These are phyloP conservation scores for Chloropicon primus DNA, from an alignment of 139 green algal genomes.

Conservation along the genomic window DNA sequence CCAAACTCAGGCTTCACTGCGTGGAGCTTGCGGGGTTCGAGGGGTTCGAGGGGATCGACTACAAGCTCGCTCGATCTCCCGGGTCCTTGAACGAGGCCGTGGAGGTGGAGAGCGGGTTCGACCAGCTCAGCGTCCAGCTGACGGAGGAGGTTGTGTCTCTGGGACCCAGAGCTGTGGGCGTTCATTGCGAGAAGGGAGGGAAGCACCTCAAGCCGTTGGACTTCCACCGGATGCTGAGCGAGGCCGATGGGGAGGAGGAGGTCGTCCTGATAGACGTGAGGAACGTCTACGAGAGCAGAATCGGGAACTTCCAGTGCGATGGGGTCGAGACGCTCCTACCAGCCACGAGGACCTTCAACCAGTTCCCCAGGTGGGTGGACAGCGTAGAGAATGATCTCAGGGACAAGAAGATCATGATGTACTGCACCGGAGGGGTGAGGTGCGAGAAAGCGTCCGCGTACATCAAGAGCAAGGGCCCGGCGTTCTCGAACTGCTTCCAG, in stretches of 20 bases:
- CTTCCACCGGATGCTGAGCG: constrained; percentile 39
- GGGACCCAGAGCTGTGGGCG: constrained; percentile 9
- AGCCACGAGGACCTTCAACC: constrained; percentile 41
- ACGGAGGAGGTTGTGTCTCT: constrained; percentile 50
- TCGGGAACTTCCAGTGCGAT: constrained; percentile 37
- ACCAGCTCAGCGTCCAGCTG: not conserved
- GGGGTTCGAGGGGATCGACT: constrained; percentile 12
- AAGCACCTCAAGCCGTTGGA: constrained; percentile 29
- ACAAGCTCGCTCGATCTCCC: constrained; percentile 18
- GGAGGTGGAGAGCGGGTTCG: constrained; percentile 7
- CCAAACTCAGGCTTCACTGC: not conserved
- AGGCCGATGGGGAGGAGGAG: not conserved
- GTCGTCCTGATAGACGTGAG: constrained; percentile 56
- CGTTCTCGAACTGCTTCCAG: constrained; percentile 44
- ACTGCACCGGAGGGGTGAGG: constrained; percentile 70
- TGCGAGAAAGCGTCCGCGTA: constrained; percentile 66
- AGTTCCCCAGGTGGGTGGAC: constrained; percentile 60
- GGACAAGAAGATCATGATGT: constrained; percentile 44
- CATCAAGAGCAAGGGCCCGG: constrained; percentile 35
- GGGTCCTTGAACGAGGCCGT: not conserved
- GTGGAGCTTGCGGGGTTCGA: constrained; percentile 4
- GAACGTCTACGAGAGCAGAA: constrained; percentile 62
- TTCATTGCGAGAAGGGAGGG: constrained; percentile 1
- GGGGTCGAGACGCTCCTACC: constrained; percentile 35
- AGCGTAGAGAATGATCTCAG: constrained; percentile 16